phyloP scores from a whole-genome alignment of 1,284 basidiomycete genomes.

The Rhodotorula sp. region DNA sequence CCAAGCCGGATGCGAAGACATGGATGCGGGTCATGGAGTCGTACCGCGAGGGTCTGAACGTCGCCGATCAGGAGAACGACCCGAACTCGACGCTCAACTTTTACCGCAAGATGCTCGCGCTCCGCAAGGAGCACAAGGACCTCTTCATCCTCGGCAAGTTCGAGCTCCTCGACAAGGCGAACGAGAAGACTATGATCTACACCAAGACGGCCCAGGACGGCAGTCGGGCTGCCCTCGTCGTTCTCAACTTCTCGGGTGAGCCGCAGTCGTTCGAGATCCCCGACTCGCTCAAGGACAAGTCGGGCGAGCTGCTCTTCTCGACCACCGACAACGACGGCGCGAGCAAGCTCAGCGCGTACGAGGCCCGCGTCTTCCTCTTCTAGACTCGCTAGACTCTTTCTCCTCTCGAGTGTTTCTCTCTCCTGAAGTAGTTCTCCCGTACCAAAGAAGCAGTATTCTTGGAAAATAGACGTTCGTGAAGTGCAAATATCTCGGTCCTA shows the following conservation, averaged over 20 bases:
- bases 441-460: no score
- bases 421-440: no score
- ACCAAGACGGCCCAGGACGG: conserved; percentile 49
- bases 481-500: no score
- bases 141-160: conserved; percentile 60
- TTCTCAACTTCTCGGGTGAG: conserved; percentile 59
- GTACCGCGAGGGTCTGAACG: conserved; percentile 62
- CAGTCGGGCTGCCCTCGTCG: conserved; percentile 49
- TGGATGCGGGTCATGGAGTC: conserved; percentile 79
- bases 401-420: no score
- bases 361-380: conserved; percentile 14
- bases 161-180: conserved; percentile 53
- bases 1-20: conserved; percentile 54
- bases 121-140: conserved; percentile 57
- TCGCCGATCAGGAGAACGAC: conserved; percentile 56
- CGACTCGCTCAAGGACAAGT: neutral
- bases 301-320: neutral
- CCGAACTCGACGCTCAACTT: conserved; percentile 57
- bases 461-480: no score
- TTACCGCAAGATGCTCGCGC: conserved; percentile 59
- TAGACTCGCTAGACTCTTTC: neutral
- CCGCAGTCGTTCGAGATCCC: conserved; percentile 37
- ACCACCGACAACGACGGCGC: neutral
- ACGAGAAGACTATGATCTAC: conserved; percentile 62
- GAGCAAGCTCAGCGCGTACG: conserved; percentile 10